Evolutionary conservation across 2,329 filamentous ascomycete genomes (phyloP), one percentile per base, ranked within the genome.

Genomic region (Ophiobolus disseminans): DNA sequence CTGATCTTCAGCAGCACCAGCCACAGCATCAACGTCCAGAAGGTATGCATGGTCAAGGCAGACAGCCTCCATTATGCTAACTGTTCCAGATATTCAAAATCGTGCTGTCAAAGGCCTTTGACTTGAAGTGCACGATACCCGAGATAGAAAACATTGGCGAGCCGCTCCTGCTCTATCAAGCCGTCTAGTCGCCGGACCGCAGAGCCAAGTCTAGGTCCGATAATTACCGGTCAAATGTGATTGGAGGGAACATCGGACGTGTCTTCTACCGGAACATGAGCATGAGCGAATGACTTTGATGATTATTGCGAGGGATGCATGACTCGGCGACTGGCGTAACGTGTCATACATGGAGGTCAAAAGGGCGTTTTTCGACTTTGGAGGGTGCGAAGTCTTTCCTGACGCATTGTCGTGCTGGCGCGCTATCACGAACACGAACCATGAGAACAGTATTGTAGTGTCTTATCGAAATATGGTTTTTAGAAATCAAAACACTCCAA

Each of bases 11-110:
- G 91, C 77, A 97, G 93, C 76, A 99, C 94, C 45, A 97, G 92
- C 73, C 94, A 99, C 78, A 97, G 92, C 75, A 99, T 99, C 81
- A 99, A 99, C 66, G 94, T 99, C 56, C 94, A 99, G 77, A 99
- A 97, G 88, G 93, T 96, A 71, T 38, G 74, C 14, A 21, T 4
- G 14, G 1, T 6, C 7, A 6, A 7, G 2, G 7, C 6, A 11
- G 16, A 2, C 1, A 1, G 13, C 4, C n/a, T 21, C n/a, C 7
- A 8, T 21, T n/a, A 43, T 28, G 35, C 70, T 78, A 49, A 77
- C 49, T 14, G 35, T 13, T 8, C 6, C 65, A 97, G 93, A 99
- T 99, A 70, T 99, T 99, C 85, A 99, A 99, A 76, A 99, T 99
- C 65, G 94, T 99, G 48, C 83, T 99, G 19, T 96, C 93, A 57